These are phyloP conservation scores for Berberis vulgaris DNA, from an alignment of 164 flowering plant genomes.

Conservation along the genomic window DNA sequence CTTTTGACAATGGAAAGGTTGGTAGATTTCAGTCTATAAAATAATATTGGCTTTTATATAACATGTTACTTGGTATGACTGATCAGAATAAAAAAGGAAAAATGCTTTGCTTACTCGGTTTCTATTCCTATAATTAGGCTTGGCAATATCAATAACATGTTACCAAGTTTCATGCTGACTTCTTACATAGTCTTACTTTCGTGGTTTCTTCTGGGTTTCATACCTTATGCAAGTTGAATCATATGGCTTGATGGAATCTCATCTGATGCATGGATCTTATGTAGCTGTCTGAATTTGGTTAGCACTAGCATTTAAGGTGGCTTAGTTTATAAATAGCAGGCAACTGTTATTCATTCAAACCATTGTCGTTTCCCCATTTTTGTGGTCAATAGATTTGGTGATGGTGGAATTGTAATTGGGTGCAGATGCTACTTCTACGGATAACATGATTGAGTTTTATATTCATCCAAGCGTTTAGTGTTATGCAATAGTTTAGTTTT, in stretches of 20 bases:
- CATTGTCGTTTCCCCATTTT: too few relatives aligned
- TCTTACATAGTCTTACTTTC: neutral
- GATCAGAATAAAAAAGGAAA: too few relatives aligned
- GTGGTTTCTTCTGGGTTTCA: neutral
- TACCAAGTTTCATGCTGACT: too few relatives aligned
- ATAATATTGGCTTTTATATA: neutral
- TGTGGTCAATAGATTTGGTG: too few relatives aligned
- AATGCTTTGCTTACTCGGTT: too few relatives aligned
- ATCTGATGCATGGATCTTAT: neutral
- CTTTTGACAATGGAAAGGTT: slow-evolving; percentile 64
- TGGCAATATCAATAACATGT: too few relatives aligned
- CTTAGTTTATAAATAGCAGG: too few relatives aligned
- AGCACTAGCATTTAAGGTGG: too few relatives aligned
- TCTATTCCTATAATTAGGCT: too few relatives aligned
- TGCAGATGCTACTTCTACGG: neutral
- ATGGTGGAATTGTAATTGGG: neutral
- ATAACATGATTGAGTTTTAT: neutral
- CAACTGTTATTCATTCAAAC: too few relatives aligned
- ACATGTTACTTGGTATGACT: neutral
- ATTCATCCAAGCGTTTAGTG: neutral
- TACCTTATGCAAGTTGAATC: neutral
- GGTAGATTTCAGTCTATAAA: slow-evolving; percentile 5
- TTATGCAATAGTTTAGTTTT: neutral
- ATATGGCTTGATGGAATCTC: neutral
- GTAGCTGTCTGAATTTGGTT: neutral